Evolutionary conservation across 345 rosid genomes (phyloP), one percentile per base, ranked within the genome.

Genomic region (Hevea brasiliensis): DNA sequence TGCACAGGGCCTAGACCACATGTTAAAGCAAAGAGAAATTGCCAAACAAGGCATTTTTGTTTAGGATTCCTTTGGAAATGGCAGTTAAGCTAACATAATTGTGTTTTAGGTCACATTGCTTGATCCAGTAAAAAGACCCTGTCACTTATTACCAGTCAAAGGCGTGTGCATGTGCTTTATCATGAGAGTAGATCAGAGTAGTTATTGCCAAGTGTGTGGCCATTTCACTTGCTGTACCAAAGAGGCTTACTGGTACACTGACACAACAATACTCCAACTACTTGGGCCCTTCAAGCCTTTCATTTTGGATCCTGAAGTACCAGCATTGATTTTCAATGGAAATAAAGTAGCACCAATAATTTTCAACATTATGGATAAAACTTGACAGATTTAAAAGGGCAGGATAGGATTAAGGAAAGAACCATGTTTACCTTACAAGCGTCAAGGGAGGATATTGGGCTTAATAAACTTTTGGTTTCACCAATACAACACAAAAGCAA

Each of bases 61-160:
- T 32, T 32, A 32, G 37, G 14, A 60, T 58, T 58, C 18, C 41
- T 0, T 29, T 3, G 9, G 29, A 65, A 71, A 42, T 47, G 45
- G 60, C 32, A 71, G 74, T 48, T 60, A 8, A 71, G 58, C 58
- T 61, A 21, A 47, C 55, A 17, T 61, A 26, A 45, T 14, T 50
- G 58, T 59, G 15, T 37, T 50, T 0, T 6, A 35, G 72, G 37
- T 56, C 51, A 40, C 15, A 69, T 50, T 67, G 42, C 72, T 51
- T 20, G 20, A 69, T 7, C 21, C 15, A 35, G 23, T 63, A 63
- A 61, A 61, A 15, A 7, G 20, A 15, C 7, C 55, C 20, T 18
- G 0, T 6, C 17, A 21, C 12, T 12, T 18, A 65, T 70, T 48
- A 42, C 56, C 64, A 70, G 6, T 26, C 56, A 14, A 27, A 14